phyloP scores from a whole-genome alignment of 208 protist species.

The Blastocrithidia nonstop region DNA sequence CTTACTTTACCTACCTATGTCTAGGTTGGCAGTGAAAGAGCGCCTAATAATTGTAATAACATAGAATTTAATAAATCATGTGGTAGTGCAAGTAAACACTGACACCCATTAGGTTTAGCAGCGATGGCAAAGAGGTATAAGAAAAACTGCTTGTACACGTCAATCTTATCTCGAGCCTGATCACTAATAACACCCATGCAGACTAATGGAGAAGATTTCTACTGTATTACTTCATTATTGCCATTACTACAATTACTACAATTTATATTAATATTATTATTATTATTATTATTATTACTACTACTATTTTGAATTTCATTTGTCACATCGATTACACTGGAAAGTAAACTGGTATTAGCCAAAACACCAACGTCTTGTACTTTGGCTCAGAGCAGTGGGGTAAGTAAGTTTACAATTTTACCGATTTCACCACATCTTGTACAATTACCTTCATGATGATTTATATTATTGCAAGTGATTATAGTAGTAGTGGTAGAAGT shows the following conservation, averaged over 20 bases:
- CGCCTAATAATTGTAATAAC: conserved; percentile 19
- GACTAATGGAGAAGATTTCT: conserved; percentile 16
- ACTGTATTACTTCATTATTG: conserved; percentile 22
- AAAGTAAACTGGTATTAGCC: too few species aligned
- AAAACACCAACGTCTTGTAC: too few species aligned
- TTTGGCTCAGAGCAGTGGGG: conserved; percentile 27
- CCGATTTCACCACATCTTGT: too few species aligned
- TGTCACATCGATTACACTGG: too few species aligned
- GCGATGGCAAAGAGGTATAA: conserved; percentile 25
- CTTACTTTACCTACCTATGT: conserved; percentile 45
- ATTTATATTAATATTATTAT: too few species aligned
- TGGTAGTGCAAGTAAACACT: conserved; percentile 20
- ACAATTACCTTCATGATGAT: too few species aligned
- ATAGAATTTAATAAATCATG: conserved; percentile 10
- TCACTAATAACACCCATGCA: conserved; percentile 51
- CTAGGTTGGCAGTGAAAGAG: conserved; percentile 28
- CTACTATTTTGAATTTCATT: too few species aligned
- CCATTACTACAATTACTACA: too few species aligned
- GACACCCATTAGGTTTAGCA: conserved; percentile 26
- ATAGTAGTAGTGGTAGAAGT: too few species aligned
- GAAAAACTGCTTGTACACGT: conserved; percentile 58
- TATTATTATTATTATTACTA: too few species aligned
- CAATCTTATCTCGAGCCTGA: conserved; percentile 29
- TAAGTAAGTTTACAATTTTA: conserved; percentile 13
- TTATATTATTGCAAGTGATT: too few species aligned